Evolutionary conservation across 345 rosid species (phyloP).

Genomic region (Carallia pectinifolia): DNA sequence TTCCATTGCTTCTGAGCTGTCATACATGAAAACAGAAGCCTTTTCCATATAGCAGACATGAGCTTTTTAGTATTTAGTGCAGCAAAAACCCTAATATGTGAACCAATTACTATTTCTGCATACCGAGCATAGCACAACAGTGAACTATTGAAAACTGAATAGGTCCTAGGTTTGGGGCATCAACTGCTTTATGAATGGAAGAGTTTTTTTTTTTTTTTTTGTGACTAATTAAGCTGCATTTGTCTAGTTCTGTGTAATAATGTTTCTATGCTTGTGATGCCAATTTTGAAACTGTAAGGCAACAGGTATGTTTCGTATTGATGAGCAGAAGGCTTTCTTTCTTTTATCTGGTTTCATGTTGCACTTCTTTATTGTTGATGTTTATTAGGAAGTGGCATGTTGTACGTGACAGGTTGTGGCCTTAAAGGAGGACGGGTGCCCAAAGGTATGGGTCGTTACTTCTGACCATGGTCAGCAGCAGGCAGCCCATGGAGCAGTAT

Average conservation of each 20-base stretch:
- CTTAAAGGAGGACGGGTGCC: slow-evolving; percentile 85
- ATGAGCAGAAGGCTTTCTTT: background rate
- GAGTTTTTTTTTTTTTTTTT: no score
- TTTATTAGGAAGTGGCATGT: slow-evolving; percentile 17
- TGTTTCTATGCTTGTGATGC: background rate
- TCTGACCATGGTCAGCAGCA: slow-evolving; percentile 81
- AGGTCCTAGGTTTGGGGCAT: no score
- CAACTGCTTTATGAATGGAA: no score
- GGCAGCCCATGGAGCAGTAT: slow-evolving; percentile 92
- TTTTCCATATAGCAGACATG: no score
- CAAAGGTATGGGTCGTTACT: slow-evolving; percentile 93
- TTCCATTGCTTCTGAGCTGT: background rate
- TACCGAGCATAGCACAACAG: no score
- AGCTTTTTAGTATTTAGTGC: no score
- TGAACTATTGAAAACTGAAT: no score
- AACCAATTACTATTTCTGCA: no score
- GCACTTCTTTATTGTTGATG: background rate
- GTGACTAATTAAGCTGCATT: background rate
- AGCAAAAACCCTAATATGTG: no score
- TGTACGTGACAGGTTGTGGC: slow-evolving; percentile 64
- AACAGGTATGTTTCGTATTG: slow-evolving; percentile 3
- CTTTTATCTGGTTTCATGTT: slow-evolving; percentile 3
- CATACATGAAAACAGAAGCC: no score
- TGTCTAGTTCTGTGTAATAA: background rate
- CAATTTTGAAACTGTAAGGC: background rate